Evolutionary conservation across 129 eudicot genomes (phyloP).

Genomic region (Ambrosia trifida): DNA sequence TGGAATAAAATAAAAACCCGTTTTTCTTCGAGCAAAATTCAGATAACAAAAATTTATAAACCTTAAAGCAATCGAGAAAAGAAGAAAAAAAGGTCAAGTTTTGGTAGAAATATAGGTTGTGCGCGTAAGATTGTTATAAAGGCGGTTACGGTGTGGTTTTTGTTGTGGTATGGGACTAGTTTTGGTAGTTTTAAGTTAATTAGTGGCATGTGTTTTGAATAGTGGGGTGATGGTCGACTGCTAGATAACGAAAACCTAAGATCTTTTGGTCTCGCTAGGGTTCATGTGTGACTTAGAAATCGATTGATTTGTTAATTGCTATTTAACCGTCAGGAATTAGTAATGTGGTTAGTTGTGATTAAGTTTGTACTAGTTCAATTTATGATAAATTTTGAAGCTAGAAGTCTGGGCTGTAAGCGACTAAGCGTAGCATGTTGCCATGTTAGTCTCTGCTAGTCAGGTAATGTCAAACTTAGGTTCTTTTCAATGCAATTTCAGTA

Average conservation of each 20-base stretch:
- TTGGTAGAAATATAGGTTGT: no score
- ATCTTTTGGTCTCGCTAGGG: background rate
- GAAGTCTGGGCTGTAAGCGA: background rate
- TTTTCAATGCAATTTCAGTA: no score
- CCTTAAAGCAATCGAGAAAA: no score
- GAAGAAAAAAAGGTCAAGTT: no score
- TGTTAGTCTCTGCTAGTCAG: no score
- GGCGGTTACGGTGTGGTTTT: background rate
- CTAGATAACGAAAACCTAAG: background rate
- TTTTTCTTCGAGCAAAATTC: no score
- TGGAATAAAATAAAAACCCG: no score
- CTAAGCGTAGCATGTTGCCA: no score
- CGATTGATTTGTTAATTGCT: background rate
- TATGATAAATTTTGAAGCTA: conserved; percentile 1
- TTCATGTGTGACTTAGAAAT: background rate
- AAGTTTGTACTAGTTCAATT: background rate
- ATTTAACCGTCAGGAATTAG: background rate
- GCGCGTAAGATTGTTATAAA: no score
- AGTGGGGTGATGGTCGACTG: background rate
- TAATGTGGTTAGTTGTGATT: background rate
- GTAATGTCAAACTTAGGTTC: no score
- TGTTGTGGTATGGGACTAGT: background rate
- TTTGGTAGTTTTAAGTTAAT: background rate
- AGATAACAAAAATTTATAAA: no score
- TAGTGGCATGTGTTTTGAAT: background rate